These are phyloP conservation scores for Pyricularia sp. DNA, from an alignment of 2,329 filamentous ascomycete species.

Conservation along the genomic window DNA sequence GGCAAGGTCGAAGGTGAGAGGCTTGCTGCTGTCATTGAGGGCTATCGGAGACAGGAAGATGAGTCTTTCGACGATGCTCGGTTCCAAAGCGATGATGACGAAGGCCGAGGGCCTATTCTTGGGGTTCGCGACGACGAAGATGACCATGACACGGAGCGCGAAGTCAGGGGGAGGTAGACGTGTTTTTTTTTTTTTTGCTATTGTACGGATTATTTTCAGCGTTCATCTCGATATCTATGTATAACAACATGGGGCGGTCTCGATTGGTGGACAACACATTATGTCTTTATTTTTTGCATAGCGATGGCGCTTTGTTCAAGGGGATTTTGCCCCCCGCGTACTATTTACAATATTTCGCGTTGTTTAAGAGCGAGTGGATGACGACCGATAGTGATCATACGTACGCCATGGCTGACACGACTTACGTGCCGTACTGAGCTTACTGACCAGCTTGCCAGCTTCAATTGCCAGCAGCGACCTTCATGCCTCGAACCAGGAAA, in stretches of 20 bases:
- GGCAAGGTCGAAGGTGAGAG: conserved; percentile 56
- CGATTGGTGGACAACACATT: neutral
- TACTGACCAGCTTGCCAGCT: neutral
- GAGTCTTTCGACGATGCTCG: conserved; percentile 10
- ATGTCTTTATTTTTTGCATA: conserved; percentile 4
- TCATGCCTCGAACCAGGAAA: neutral
- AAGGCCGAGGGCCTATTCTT: conserved; percentile 22
- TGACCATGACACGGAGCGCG: conserved; percentile 11
- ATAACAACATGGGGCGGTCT: neutral
- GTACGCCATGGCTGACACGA: neutral
- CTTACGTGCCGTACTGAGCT: neutral
- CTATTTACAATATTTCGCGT: neutral
- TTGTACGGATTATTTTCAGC: too few relatives aligned
- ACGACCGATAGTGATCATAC: neutral
- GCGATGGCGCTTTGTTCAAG: conserved; percentile 3
- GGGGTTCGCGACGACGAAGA: conserved; percentile 21
- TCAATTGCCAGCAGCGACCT: neutral
- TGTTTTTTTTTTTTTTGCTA: neutral
- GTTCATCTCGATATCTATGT: neutral
- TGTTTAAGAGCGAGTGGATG: neutral
- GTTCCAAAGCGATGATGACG: conserved; percentile 10
- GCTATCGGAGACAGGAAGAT: conserved; percentile 12
- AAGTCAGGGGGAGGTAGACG: neutral
- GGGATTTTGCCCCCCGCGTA: neutral
- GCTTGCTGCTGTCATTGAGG: conserved; percentile 48